Percentiles rank a stretch among this genome's conserved stretches.
Evolutionary conservation across 179 eudicot genomes (phyloP).

Genomic region (Spergularia azorica): DNA sequence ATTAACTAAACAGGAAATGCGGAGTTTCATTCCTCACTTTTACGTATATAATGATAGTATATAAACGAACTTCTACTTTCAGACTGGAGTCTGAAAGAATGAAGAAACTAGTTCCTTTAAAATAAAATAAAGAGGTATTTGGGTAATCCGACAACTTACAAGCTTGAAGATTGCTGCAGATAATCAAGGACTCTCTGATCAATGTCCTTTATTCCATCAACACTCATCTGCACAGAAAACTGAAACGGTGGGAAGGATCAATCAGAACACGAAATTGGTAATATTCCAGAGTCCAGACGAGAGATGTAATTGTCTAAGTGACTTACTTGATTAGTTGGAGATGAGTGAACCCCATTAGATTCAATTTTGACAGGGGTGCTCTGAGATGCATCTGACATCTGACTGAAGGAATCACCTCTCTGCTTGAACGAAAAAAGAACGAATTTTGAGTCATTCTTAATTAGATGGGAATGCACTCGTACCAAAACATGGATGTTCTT

Average conservation of each 20-base stretch:
- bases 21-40: neutral
- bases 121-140: neutral
- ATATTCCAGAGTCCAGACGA: neutral
- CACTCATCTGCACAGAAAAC: conserved; percentile 61
- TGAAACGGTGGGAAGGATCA: conserved; percentile 14
- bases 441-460: neutral
- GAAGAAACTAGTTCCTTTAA: no score
- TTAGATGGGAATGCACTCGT: neutral
- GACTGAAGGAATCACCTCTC: conserved; percentile 41
- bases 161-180: conserved; percentile 64
- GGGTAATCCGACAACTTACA: conserved; percentile 46
- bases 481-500: neutral
- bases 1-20: neutral
- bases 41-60: neutral
- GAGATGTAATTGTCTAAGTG: neutral
- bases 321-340: conserved; percentile 46
- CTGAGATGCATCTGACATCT: conserved; percentile 36
- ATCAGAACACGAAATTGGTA: conserved; percentile 16
- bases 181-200: conserved; percentile 68
- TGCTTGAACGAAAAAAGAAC: conserved; percentile 18
- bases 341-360: conserved; percentile 47
- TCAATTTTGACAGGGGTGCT: conserved; percentile 43
- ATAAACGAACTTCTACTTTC: neutral
- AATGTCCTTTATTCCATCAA: conserved; percentile 62
- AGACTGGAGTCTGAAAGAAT: neutral